phyloP scores from a whole-genome alignment of 2,329 filamentous ascomycete species.

The Ceratocystis colombiana region DNA sequence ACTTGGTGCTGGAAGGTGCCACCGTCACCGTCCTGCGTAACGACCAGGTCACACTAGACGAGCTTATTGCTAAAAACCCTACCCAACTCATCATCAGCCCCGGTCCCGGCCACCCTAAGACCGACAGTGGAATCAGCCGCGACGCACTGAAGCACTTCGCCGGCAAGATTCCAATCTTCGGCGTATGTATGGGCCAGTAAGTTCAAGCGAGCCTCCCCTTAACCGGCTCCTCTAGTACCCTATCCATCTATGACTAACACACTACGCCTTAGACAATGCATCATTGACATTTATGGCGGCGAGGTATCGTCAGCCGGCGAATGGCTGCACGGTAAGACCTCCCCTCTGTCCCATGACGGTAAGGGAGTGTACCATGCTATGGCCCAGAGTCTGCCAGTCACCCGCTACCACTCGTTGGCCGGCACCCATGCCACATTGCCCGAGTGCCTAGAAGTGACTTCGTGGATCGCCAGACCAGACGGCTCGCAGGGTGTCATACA shows the following conservation, averaged over 20 bases:
- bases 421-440: slow-evolving; percentile 83
- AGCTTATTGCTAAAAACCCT: slow-evolving; percentile 71
- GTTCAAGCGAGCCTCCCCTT: slow-evolving; percentile 31
- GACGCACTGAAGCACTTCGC: slow-evolving; percentile 84
- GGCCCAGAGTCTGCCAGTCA: slow-evolving; percentile 71
- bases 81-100: slow-evolving; percentile 93
- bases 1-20: slow-evolving; percentile 90
- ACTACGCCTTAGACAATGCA: slow-evolving; percentile 60
- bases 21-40: slow-evolving; percentile 84
- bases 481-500: slow-evolving; percentile 82
- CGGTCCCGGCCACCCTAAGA: slow-evolving; percentile 82
- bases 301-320: slow-evolving; percentile 87
- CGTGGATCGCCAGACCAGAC: slow-evolving; percentile 71
- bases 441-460: slow-evolving; percentile 75
- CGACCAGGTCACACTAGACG: slow-evolving; percentile 77
- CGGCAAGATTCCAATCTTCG: slow-evolving; percentile 88
- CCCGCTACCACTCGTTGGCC: slow-evolving; percentile 90
- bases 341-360: slow-evolving; percentile 73
- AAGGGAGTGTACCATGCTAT: slow-evolving; percentile 88
- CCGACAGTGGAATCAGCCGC: slow-evolving; percentile 86
- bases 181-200: slow-evolving; percentile 97
- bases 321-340: slow-evolving; percentile 95
- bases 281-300: slow-evolving; percentile 86
- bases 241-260: slow-evolving; percentile 16
- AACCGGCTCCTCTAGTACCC: background rate